phyloP scores from a whole-genome alignment of 2,329 filamentous ascomycete species.

The Penicillium sp. region DNA sequence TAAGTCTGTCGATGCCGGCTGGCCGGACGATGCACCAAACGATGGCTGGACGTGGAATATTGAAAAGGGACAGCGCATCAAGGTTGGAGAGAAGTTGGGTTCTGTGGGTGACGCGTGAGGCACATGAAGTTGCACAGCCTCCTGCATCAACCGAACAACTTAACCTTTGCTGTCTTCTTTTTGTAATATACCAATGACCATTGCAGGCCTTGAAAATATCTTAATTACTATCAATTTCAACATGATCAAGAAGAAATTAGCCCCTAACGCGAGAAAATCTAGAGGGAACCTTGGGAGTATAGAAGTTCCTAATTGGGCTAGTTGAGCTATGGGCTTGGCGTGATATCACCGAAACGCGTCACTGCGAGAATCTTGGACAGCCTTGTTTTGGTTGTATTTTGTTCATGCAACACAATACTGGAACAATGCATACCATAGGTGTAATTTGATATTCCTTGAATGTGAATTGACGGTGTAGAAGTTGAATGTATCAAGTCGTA shows the following conservation, averaged over 20 bases:
- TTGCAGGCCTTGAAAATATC: background rate
- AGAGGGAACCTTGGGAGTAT: background rate
- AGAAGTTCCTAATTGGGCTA: background rate
- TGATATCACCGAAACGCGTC: background rate
- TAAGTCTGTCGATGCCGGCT: slow-evolving; percentile 62
- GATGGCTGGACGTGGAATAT: slow-evolving; percentile 84
- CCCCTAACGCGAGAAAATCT: no score
- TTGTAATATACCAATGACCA: slow-evolving; percentile 7
- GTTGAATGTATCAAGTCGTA: background rate
- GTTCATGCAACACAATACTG: no score
- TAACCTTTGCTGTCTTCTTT: background rate
- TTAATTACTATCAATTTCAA: background rate
- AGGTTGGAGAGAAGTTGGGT: slow-evolving; percentile 85
- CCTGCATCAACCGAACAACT: background rate
- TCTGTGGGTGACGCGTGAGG: slow-evolving; percentile 54
- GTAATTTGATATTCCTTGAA: background rate
- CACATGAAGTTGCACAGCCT: slow-evolving; percentile 5
- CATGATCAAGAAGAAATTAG: no score
- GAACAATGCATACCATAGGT: no score
- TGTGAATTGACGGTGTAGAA: background rate
- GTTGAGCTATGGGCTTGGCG: background rate
- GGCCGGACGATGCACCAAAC: slow-evolving; percentile 56
- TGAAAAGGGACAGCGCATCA: slow-evolving; percentile 82
- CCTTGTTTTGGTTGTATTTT: background rate
- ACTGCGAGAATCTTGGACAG: background rate